A percentile compares a stretch with the other conserved stretches of the same genome.
Evolutionary conservation across 257 asterid genomes (phyloP).

Genomic region (Gentiana straminea): DNA sequence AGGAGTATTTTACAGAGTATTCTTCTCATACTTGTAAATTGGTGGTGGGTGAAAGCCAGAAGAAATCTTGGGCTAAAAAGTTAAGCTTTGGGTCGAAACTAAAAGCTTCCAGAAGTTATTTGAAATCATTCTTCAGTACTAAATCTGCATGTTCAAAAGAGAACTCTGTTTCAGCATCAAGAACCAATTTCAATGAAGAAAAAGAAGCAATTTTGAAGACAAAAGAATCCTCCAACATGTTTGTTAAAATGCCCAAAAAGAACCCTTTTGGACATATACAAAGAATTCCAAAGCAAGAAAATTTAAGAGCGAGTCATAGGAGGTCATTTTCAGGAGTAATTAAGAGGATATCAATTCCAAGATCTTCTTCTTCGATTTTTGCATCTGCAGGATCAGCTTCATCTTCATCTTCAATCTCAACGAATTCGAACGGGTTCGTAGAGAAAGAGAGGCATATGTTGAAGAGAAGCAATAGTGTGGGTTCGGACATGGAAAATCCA

Average conservation of each 20-base stretch:
- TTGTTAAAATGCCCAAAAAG: conserved; percentile 12
- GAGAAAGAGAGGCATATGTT: conserved; percentile 22
- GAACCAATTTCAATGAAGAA: neutral
- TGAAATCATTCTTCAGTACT: conserved; percentile 45
- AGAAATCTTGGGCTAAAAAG: conserved; percentile 39
- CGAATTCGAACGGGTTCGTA: conserved; percentile 21
- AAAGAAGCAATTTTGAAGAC: conserved; percentile 17
- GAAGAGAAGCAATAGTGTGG: conserved; percentile 35
- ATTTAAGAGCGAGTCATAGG: conserved; percentile 28
- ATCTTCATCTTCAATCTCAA: conserved; percentile 24
- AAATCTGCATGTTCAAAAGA: conserved; percentile 55
- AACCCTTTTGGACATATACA: conserved; percentile 48
- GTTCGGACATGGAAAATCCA: conserved; percentile 56
- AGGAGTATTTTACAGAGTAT: conserved; percentile 30
- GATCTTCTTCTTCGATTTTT: conserved; percentile 4
- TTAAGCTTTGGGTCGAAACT: conserved; percentile 35
- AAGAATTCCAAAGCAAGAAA: conserved; percentile 4
- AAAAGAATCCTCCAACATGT: conserved; percentile 5
- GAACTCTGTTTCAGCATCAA: conserved; percentile 21
- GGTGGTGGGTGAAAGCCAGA: conserved; percentile 10
- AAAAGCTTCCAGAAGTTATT: conserved; percentile 46
- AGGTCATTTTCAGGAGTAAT: conserved; percentile 80
- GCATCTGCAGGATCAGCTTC: conserved; percentile 20
- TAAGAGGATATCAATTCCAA: conserved; percentile 39
- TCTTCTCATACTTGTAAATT: conserved; percentile 10